Conservation (phyloP, 2,329 filamentous ascomycete species). For the Thielaviopsis cerberus region DNA sequence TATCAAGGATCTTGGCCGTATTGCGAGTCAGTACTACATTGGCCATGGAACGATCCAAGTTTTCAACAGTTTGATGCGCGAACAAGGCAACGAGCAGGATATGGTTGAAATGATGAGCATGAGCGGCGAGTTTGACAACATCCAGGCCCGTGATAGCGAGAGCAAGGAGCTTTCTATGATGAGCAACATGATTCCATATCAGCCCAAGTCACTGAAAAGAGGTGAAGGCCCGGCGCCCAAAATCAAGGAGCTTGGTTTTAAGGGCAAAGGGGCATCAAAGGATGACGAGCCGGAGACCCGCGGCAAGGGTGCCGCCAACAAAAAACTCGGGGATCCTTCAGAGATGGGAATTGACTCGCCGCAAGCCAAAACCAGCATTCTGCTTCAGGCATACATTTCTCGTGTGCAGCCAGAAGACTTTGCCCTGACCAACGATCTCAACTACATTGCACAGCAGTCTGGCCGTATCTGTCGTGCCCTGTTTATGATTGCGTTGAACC, state of each 20-base stretch:
- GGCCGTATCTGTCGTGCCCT: conserved; percentile 83
- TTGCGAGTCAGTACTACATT: conserved; percentile 94
- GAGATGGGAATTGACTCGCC: conserved; percentile 45
- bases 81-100: conserved; percentile 72
- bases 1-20: conserved; percentile 86
- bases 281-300: background rate
- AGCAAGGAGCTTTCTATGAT: conserved; percentile 68
- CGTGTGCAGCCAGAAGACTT: conserved; percentile 79
- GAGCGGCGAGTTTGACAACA: conserved; percentile 95
- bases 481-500: conserved; percentile 93
- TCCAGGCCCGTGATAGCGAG: conserved; percentile 80
- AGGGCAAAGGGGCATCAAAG: background rate
- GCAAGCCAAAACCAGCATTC: conserved; percentile 86
- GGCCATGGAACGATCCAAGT: conserved; percentile 84
- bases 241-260: background rate
- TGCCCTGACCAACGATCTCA: conserved; percentile 74
- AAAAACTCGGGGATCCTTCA: background rate
- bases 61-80: conserved; percentile 88
- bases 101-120: conserved; percentile 91
- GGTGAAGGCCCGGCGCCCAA: background rate
- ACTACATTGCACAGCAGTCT: conserved; percentile 90
- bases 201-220: background rate
- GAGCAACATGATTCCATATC: conserved; percentile 29
- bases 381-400: conserved; percentile 87
- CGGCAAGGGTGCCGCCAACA: background rate